phyloP scores from a whole-genome alignment of 106 monocot genomes.

The Narthecium ossifragum region DNA sequence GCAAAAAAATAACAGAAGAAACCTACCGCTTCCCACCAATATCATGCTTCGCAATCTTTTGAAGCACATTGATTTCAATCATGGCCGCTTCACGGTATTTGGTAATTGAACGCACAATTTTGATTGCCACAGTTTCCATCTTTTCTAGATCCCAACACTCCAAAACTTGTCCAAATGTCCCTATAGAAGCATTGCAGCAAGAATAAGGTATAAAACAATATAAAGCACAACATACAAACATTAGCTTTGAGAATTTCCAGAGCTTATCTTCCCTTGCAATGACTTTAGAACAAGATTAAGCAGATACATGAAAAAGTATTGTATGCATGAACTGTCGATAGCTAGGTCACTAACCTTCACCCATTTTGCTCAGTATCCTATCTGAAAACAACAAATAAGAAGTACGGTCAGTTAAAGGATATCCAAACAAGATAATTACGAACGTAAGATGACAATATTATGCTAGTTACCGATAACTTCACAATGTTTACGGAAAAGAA shows the following conservation, averaged over 20 bases:
- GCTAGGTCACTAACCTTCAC: conserved; percentile 78
- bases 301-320: background rate
- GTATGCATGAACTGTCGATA: background rate
- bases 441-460: too few relatives aligned
- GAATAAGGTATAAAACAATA: too few relatives aligned
- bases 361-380: conserved; percentile 93
- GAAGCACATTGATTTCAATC: conserved; percentile 93
- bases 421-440: too few relatives aligned
- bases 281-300: background rate
- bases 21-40: conserved; percentile 64
- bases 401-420: too few relatives aligned
- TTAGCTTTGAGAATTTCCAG: too few relatives aligned
- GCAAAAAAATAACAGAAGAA: conserved; percentile 3
- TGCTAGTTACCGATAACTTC: too few relatives aligned
- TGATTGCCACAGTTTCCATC: conserved; percentile 82
- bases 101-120: conserved; percentile 77
- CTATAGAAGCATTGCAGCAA: conserved; percentile 29
- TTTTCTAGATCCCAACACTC: conserved; percentile 93
- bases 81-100: conserved; percentile 95
- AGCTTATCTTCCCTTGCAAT: too few relatives aligned
- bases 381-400: conserved; percentile 63
- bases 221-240: too few relatives aligned
- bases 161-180: conserved; percentile 95
- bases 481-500: too few relatives aligned
- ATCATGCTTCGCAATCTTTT: conserved; percentile 78